Evolutionary conservation across 2,329 filamentous ascomycete genomes (phyloP), one percentile per base, ranked within the genome.

Genomic region (Hirsutella minnesotensis): DNA sequence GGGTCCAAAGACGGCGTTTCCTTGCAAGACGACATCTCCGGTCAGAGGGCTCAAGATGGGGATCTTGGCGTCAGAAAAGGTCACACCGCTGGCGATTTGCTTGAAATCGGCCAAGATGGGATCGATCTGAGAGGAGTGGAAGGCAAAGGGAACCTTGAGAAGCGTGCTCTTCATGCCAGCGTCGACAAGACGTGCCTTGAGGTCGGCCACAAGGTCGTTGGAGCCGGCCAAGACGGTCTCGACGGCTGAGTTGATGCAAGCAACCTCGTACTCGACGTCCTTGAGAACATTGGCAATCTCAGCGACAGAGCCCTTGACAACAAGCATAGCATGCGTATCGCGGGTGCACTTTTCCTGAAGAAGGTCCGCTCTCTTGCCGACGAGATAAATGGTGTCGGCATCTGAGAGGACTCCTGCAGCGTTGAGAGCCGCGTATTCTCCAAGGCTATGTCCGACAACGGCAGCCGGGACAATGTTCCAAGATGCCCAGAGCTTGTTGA

Each of bases 201-300:
- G n/a, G 16, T 21, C 18, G 13, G 42, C 1, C 10, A 43, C 16
- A 8, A 39, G 15, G 15, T 40, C 31, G 22, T 29, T 40, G 22
- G 36, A 22, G 13, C 42, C 42, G 16, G 27, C 42, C 30, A 43
- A 18, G n/a, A 43, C 78, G 33, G 72, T 79, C 52, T 79, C 74
- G 44, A 70, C 63, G 0, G 72, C 72, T 0, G 72, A 70, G 54
- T 85, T 85, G 55, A 81, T 69, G 61, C 81, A 85, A 7, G 79
- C 40, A 9, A 47, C 39, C 33, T 59, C 58, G 41, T 62, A 56
- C 9, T 43, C 30, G 7, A 3, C 3, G 39, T 31, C 33, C 5
- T 9, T 24, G 62, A 60, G 44, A 59, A 49, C 20, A 47, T 42
- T 39, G 51, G 50, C 13, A 47, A 46, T 9, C 47, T 53, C 19